Base-by-base conservation (phyloP, 371 early-diverging fungal species). In the Capillidium rhysosporum region DNA sequence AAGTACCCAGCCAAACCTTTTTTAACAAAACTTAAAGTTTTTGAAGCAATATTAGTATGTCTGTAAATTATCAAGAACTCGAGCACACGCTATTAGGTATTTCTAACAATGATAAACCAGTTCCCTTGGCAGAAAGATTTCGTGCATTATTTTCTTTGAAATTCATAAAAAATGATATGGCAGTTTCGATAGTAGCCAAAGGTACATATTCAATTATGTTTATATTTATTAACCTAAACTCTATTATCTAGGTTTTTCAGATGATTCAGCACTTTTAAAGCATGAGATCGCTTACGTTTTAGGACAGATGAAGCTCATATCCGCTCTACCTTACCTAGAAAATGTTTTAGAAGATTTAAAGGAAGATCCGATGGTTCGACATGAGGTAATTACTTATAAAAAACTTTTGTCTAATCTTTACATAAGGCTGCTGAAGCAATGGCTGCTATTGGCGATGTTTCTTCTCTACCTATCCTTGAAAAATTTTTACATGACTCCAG, bases 271-370 rank as follows among this genome's bases (percentile, higher is more conserved):
- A 38, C 74, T 99, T 46, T 75, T 98, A 53, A 92, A 95, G 69
- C 99, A 99, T 65, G 99, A 99, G 70, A 69, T 97, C 43, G 98
- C 98, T 52, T 99, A 98, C 68, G 91, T 92, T 51, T 73, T 99
- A 55, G 99, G 99, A 51, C 99, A 99, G 70, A 98, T 96, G 82
- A 78, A 82, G 62, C 84, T 87, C 61, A 70, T 72, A 30, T 61
- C 67, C n/a, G 90, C 97, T 20, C 80, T 92, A 43, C 71, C 76
- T 0, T 66, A 76, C 18, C 75, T 99, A 18, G 60, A 61, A 51
- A 41, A 56, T 9, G 83, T 94, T 8, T 66, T 94, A n/a, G 67
- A 66, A 29, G 66, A 88, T 57, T 58, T 62, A 41, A 56, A 66
- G 0, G 84, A 95, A 65, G 86, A 92, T 63, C 86, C 86, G 44